Percentiles rank a stretch among this genome's conserved stretches.
Evolutionary conservation across 495 filamentous ascomycete genomes (phyloP).

Genomic region (Aspergillus funiculosus): DNA sequence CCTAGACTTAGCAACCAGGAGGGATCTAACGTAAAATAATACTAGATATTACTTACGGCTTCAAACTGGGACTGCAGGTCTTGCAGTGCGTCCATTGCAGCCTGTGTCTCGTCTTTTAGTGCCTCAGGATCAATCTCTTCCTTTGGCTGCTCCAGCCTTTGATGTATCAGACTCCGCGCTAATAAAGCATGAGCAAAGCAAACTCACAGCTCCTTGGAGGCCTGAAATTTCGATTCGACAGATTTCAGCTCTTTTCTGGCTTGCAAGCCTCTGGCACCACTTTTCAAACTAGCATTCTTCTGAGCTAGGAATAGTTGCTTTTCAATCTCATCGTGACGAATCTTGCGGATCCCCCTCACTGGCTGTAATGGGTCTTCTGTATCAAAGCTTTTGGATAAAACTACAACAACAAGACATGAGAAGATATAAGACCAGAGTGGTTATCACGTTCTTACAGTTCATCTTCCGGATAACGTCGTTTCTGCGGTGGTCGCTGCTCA

Average conservation of each 20-base stretch:
- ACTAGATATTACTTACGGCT: slow-evolving; percentile 32
- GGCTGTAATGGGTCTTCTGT: slow-evolving; percentile 49
- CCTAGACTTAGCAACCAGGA: not conserved
- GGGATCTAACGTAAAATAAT: not conserved
- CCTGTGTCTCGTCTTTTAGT: slow-evolving; percentile 55
- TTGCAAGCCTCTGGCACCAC: slow-evolving; percentile 64
- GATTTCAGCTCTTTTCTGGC: slow-evolving; percentile 64
- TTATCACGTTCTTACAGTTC: slow-evolving; percentile 38
- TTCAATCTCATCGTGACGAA: slow-evolving; percentile 54
- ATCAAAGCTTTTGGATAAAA: slow-evolving; percentile 42
- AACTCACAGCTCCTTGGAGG: slow-evolving; percentile 45
- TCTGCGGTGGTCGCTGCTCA: slow-evolving; percentile 57
- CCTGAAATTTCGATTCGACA: slow-evolving; percentile 56
- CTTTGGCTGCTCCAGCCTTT: slow-evolving; percentile 48
- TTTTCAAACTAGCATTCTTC: slow-evolving; percentile 65
- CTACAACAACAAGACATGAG: slow-evolving; percentile 16
- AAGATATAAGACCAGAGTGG: not conserved
- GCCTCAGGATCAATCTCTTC: slow-evolving; percentile 49
- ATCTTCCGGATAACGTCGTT: slow-evolving; percentile 54
- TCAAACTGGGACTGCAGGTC: slow-evolving; percentile 54
- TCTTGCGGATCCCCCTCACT: slow-evolving; percentile 51
- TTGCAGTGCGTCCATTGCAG: slow-evolving; percentile 55
- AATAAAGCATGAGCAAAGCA: slow-evolving; percentile 4
- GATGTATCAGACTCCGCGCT: slow-evolving; percentile 1
- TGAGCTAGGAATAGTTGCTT: slow-evolving; percentile 59